Evolutionary conservation across 306 rosid species (phyloP).

Genomic region (Cucurbita maxima): DNA sequence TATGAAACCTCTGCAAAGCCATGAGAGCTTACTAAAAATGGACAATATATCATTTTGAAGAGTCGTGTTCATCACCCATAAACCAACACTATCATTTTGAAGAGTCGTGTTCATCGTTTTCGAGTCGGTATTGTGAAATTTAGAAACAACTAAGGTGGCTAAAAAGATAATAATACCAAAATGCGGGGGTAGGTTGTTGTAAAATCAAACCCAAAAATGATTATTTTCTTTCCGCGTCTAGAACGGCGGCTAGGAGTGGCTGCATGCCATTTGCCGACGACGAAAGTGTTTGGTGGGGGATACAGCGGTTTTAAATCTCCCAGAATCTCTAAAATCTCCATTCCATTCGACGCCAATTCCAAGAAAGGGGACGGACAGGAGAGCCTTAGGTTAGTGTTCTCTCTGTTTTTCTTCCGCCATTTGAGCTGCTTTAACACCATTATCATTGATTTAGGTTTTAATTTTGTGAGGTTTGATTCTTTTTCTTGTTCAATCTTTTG

Average conservation of each 20-base stretch:
- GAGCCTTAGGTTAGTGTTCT: background rate
- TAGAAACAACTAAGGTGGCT: background rate
- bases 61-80: no score
- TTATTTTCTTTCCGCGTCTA: background rate
- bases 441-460: background rate
- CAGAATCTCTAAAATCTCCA: background rate
- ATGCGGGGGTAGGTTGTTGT: background rate
- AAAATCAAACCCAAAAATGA: background rate
- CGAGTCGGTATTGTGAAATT: background rate
- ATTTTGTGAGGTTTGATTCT: background rate
- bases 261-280: background rate
- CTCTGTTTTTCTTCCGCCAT: background rate
- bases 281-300: background rate
- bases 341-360: background rate
- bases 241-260: background rate
- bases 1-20: no score
- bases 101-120: no score
- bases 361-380: background rate
- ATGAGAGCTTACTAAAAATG: no score
- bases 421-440: background rate
- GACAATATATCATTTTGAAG: no score
- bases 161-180: background rate
- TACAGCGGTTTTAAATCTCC: background rate
- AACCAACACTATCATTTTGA: no score
- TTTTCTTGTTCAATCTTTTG: background rate